Conservation (phyloP, 1,139 yeast species). For the Yamadazyma dushanensis region DNA sequence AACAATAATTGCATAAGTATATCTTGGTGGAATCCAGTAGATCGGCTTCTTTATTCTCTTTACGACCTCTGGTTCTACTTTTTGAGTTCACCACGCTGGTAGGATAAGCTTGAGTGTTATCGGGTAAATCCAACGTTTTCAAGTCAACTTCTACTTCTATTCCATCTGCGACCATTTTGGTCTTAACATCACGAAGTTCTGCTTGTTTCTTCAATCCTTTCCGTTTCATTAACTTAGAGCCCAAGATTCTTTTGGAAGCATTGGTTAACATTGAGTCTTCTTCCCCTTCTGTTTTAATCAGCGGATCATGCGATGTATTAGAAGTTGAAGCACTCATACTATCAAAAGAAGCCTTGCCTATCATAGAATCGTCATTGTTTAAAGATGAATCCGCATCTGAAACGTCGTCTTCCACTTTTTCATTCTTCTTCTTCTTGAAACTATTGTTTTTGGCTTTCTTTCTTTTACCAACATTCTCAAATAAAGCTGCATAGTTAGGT, state of each 20-base stretch:
- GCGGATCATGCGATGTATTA: constrained; percentile 16
- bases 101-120: constrained; percentile 39
- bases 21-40: constrained; percentile 42
- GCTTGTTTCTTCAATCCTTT: constrained; percentile 21
- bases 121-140: constrained; percentile 42
- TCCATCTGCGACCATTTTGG: constrained; percentile 30
- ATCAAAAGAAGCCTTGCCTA: constrained; percentile 15
- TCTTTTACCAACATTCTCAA: constrained; percentile 47
- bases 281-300: constrained; percentile 2
- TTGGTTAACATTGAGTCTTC: constrained; percentile 24
- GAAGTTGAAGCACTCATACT: constrained; percentile 22
- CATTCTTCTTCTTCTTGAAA: constrained; percentile 10
- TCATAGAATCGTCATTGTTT: constrained; percentile 5
- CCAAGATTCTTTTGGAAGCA: constrained; percentile 43
- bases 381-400: constrained; percentile 6
- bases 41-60: constrained; percentile 49
- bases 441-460: constrained; percentile 26
- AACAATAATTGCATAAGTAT: constrained; percentile 50
- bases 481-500: constrained; percentile 49
- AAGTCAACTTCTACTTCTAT: constrained; percentile 45
- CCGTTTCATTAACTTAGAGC: constrained; percentile 33
- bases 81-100: constrained; percentile 34
- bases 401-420: constrained; percentile 12
- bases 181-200: constrained; percentile 14
- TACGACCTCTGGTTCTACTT: constrained; percentile 44